Percentiles rank a stretch among this genome's conserved stretches.
Evolutionary conservation across 768 basidiomycete genomes (phyloP).

Genomic region (Leccinum subtestaceum): DNA sequence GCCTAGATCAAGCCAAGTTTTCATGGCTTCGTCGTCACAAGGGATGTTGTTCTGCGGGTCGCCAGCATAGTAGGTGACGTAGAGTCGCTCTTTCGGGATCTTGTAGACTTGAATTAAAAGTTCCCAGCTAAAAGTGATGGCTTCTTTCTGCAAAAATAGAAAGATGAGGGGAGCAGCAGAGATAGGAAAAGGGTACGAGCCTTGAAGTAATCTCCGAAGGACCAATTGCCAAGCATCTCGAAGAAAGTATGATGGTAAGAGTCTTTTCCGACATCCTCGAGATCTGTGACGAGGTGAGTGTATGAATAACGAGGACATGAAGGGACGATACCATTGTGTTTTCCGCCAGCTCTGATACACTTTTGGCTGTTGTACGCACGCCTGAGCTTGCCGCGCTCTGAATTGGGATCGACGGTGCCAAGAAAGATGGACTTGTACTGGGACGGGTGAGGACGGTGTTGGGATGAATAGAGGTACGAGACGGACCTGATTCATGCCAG

Average conservation of each 20-base stretch:
- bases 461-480: background rate
- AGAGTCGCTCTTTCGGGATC: constrained; percentile 85
- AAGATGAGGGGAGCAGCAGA: constrained; percentile 1
- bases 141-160: constrained; percentile 68
- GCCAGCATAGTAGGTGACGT: constrained; percentile 98
- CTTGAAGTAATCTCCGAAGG: constrained; percentile 99
- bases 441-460: constrained; percentile 13
- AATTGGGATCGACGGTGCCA: constrained; percentile 95
- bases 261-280: constrained; percentile 98
- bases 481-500: constrained; percentile 90
- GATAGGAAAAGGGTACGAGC: constrained; percentile 35
- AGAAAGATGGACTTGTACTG: constrained; percentile 94
- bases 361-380: constrained; percentile 97
- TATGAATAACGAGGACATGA: background rate
- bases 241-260: constrained; percentile 98
- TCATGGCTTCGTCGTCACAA: constrained; percentile 84
- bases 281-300: constrained; percentile 50
- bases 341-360: constrained; percentile 97
- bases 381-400: constrained; percentile 84
- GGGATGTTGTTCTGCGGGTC: constrained; percentile 81
- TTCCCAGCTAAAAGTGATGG: constrained; percentile 91
- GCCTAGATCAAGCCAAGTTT: constrained; percentile 87
- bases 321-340: constrained; percentile 79
- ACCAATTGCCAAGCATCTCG: constrained; percentile 99
- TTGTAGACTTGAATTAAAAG: constrained; percentile 87